A percentile compares a stretch with the other conserved stretches of the same genome.
Evolutionary conservation across 495 filamentous ascomycete species (phyloP).

Genomic region (Daldinia vernicosa): DNA sequence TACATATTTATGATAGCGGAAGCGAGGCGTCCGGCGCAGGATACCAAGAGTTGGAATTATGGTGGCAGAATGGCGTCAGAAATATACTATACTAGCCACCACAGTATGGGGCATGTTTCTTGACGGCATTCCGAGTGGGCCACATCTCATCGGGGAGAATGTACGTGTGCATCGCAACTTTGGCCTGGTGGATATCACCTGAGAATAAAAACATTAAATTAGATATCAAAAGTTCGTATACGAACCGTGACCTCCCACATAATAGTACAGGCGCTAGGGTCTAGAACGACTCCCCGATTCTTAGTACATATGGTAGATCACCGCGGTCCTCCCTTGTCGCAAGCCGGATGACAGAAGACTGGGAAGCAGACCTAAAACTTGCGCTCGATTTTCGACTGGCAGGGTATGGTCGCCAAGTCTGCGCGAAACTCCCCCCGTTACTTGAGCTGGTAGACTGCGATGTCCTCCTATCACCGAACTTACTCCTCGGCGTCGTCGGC

Average conservation of each 20-base stretch:
- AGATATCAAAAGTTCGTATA: conserved; percentile 5
- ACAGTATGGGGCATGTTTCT: too few relatives aligned
- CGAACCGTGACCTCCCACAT: background rate
- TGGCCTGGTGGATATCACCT: conserved; percentile 20
- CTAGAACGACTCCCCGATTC: conserved; percentile 35
- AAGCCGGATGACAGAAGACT: conserved; percentile 54
- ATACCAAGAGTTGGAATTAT: conserved; percentile 1
- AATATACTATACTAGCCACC: too few relatives aligned
- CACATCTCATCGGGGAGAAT: background rate
- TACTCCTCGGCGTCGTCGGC: conserved; percentile 61
- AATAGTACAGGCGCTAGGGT: background rate
- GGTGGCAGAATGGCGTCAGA: too few relatives aligned
- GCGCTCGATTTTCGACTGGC: conserved; percentile 50
- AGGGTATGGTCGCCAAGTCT: conserved; percentile 52
- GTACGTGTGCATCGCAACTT: background rate
- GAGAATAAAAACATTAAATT: conserved; percentile 19
- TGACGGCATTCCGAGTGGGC: too few relatives aligned
- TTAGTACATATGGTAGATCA: conserved; percentile 56
- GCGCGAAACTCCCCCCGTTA: conserved; percentile 54
- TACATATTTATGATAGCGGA: background rate
- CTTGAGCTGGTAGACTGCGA: conserved; percentile 50
- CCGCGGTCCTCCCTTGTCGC: conserved; percentile 49
- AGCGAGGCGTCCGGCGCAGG: conserved; percentile 2
- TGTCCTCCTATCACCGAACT: conserved; percentile 30
- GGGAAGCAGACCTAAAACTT: conserved; percentile 51